Conservation (phyloP, 768 basidiomycete species). For the Boletus insuetus region DNA sequence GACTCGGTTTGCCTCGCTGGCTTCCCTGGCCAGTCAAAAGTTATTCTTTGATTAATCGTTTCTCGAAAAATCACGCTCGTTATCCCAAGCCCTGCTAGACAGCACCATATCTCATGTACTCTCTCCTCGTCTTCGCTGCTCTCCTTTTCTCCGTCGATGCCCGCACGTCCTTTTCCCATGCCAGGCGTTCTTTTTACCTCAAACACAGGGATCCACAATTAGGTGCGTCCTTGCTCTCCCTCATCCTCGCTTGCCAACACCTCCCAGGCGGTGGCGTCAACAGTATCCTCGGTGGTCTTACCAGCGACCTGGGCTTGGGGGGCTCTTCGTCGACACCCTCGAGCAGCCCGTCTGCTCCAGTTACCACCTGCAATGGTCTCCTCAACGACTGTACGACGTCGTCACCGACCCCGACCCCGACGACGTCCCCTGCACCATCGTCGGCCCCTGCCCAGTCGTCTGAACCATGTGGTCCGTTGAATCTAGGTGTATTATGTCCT, state of each 20-base stretch:
- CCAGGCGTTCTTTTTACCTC: conserved; percentile 30
- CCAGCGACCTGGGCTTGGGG: neutral
- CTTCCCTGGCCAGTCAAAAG: conserved; percentile 2
- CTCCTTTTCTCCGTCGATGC: conserved; percentile 30
- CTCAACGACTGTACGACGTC: too few relatives aligned
- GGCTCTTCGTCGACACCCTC: neutral
- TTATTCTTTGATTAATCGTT: conserved; percentile 2
- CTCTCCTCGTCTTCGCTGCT: conserved; percentile 28
- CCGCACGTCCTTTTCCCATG: conserved; percentile 42
- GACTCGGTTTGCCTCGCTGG: conserved; percentile 3
- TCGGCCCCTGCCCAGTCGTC: neutral
- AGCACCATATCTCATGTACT: conserved; percentile 32
- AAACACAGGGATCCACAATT: conserved; percentile 24
- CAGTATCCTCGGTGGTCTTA: neutral
- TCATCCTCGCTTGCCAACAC: neutral
- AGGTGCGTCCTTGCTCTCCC: conserved; percentile 6
- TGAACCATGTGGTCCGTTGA: neutral
- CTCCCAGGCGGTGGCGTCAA: conserved; percentile 2
- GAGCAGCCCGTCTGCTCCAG: too few relatives aligned
- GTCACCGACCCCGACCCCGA: too few relatives aligned
- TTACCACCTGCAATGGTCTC: too few relatives aligned
- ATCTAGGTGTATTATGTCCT: neutral
- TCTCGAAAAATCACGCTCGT: conserved; percentile 33
- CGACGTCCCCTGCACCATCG: neutral
- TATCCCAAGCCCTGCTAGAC: conserved; percentile 32